Conservation (phyloP, 1,284 basidiomycete genomes). For the Cryptococcus sp. region DNA sequence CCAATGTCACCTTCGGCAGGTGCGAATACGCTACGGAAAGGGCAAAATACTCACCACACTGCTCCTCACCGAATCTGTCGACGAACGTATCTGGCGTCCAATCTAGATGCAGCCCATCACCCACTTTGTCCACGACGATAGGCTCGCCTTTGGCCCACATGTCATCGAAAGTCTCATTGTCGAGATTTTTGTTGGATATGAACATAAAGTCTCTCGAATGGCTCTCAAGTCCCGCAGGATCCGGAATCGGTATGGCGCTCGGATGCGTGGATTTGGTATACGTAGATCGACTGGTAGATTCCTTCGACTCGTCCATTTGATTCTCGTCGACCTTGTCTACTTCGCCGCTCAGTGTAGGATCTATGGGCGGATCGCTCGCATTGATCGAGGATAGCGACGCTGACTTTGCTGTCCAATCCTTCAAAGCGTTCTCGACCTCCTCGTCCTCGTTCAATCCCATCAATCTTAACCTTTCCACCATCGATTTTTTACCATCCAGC, state of each 20-base stretch:
- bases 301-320: background rate
- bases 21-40: too few relatives aligned
- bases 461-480: conserved; percentile 26
- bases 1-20: too few relatives aligned
- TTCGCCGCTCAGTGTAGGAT: background rate
- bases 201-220: conserved; percentile 40
- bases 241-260: conserved; percentile 22
- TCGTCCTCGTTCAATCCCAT: conserved; percentile 29
- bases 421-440: conserved; percentile 14
- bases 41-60: conserved; percentile 55
- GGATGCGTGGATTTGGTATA: conserved; percentile 49
- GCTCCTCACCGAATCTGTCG: conserved; percentile 65
- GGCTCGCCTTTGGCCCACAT: conserved; percentile 75
- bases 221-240: conserved; percentile 41
- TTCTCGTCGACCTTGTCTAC: background rate
- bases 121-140: conserved; percentile 69
- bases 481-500: conserved; percentile 24
- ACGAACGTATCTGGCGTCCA: conserved; percentile 85
- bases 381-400: background rate
- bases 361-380: background rate
- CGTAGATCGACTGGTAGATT: background rate
- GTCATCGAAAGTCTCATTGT: conserved; percentile 63
- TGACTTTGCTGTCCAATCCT: conserved; percentile 2
- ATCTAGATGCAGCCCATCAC: conserved; percentile 62
- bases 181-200: conserved; percentile 60